Evolutionary conservation across 2,329 filamentous ascomycete species (phyloP), one percentile per base, ranked within the genome.

Genomic region (Ophiostoma novo-ulmi): DNA sequence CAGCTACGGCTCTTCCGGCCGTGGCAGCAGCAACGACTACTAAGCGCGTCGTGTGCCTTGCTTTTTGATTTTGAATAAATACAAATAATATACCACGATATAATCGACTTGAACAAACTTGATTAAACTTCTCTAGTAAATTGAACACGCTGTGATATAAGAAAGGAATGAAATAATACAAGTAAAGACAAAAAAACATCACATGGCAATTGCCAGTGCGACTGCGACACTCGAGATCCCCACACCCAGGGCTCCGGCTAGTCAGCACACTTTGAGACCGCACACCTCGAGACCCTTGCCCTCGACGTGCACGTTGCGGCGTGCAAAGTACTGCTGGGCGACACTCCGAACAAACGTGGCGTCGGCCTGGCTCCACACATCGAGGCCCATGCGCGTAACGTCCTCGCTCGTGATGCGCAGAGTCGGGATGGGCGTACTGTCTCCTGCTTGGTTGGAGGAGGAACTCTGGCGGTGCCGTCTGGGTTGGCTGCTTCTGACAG

Each of bases 251-350:
- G 61, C 61, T 4, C 36, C 74, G 67, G 73, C 58, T 22, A 74
- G 71, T 80, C 76, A 91, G 76, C 89, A 92, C 41, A 94, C 86
- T 76, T 86, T 82, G 69, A 93, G 81, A 5, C 91, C 91, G 75
- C 90, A 93, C n/a, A 92, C 86, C 76, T 92, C 88, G 1, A 93
- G 82, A n/a, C 86, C 86, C 76, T 88, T 88, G 48, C 87, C 87
- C 77, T 91, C 86, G 26, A 92, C 85, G 74, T 84, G 83, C 14
- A 72, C 73, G 11, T 88, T 88, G 66, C 82, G 79, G 20, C 89
- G 82, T 39, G 82, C 87, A 79, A 92, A 93, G 80, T 92, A 94
- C 73, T 86, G 80, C 73, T 79, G 82, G 64, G 87, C 81, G 68
- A 91, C 81, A 70, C 89, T 88, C 73, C 81, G 81, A 20, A 92